These are phyloP conservation scores for Thalassiosira ordinaria DNA, from an alignment of 352 stramenopile species.

Conservation along the genomic window DNA sequence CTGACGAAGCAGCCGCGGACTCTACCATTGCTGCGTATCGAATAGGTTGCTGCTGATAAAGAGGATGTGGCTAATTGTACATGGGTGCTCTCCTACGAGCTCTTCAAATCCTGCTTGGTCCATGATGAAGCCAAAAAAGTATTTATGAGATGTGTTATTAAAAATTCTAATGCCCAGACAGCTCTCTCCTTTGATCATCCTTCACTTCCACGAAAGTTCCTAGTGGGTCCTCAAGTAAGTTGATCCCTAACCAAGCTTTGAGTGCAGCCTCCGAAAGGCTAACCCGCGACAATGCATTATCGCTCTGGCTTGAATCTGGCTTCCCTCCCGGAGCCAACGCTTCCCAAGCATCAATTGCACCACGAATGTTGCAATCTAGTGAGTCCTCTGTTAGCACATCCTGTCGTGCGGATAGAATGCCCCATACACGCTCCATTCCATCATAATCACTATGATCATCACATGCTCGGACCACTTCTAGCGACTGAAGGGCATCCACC, in stretches of 20 bases:
- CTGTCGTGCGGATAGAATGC: slow-evolving; percentile 28
- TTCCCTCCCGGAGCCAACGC: not conserved
- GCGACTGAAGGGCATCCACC: slow-evolving; percentile 30
- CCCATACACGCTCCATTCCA: slow-evolving; percentile 23
- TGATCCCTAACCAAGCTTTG: slow-evolving; percentile 27
- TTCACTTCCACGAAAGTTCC: slow-evolving; percentile 34
- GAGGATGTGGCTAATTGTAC: not conserved
- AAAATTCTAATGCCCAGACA: not conserved
- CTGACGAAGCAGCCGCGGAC: not conserved
- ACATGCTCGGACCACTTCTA: slow-evolving; percentile 30
- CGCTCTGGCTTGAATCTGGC: not conserved
- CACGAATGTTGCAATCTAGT: slow-evolving; percentile 36
- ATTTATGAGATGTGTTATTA: not conserved
- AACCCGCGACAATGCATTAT: not conserved
- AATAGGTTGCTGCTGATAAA: not conserved
- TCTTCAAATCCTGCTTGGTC: not conserved
- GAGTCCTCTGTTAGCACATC: slow-evolving; percentile 27
- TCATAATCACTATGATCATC: slow-evolving; percentile 16
- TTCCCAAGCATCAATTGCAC: slow-evolving; percentile 35
- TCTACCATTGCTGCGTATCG: not conserved
- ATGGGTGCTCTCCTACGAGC: too few species aligned
- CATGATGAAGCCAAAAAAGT: not conserved
- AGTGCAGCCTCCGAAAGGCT: slow-evolving; percentile 29
- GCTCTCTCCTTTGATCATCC: slow-evolving; percentile 2
- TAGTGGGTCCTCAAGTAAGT: slow-evolving; percentile 35